Percentiles rank a stretch among this genome's conserved stretches.
Evolutionary conservation across 1,284 basidiomycete species (phyloP).

Genomic region (Heliocybe sulcata): DNA sequence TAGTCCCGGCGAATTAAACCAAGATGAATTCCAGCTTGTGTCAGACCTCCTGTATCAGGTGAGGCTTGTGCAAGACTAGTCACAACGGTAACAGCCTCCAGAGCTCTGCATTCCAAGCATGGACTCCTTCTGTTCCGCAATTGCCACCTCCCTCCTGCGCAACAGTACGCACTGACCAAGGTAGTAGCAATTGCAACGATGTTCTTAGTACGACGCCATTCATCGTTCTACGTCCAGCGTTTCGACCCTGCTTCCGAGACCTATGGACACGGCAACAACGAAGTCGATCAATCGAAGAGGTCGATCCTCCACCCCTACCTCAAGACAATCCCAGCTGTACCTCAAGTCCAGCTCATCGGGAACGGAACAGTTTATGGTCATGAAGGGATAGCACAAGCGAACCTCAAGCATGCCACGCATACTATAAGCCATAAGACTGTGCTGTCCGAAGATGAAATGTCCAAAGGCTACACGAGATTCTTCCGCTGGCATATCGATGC

Average conservation of each 20-base stretch:
- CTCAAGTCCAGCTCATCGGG: constrained; percentile 83
- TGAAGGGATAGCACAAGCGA: constrained; percentile 68
- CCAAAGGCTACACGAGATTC: constrained; percentile 72
- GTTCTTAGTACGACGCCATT: too few species aligned
- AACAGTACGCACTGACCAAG: constrained; percentile 80
- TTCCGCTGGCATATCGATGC: constrained; percentile 96
- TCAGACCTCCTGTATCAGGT: constrained; percentile 47
- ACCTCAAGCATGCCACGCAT: constrained; percentile 78
- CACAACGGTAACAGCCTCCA: not conserved
- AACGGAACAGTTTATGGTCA: constrained; percentile 69
- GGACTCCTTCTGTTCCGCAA: constrained; percentile 70
- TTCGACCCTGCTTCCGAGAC: constrained; percentile 68
- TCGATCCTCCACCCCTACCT: constrained; percentile 80
- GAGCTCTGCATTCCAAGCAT: constrained; percentile 37
- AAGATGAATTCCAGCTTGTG: constrained; percentile 41
- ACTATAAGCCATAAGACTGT: constrained; percentile 83
- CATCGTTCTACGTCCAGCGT: constrained; percentile 29
- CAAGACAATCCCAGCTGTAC: constrained; percentile 80
- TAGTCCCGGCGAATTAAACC: constrained; percentile 33
- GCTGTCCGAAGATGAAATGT: constrained; percentile 74
- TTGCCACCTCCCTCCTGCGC: constrained; percentile 64
- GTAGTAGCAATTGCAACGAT: constrained; percentile 26
- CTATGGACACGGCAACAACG: constrained; percentile 83
- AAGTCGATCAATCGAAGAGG: constrained; percentile 61
- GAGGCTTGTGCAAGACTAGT: not conserved